Percentiles rank a stretch among this genome's conserved stretches.
Evolutionary conservation across 805 yeast species (phyloP).

Genomic region (Kregervanrija pseudodelftensis): DNA sequence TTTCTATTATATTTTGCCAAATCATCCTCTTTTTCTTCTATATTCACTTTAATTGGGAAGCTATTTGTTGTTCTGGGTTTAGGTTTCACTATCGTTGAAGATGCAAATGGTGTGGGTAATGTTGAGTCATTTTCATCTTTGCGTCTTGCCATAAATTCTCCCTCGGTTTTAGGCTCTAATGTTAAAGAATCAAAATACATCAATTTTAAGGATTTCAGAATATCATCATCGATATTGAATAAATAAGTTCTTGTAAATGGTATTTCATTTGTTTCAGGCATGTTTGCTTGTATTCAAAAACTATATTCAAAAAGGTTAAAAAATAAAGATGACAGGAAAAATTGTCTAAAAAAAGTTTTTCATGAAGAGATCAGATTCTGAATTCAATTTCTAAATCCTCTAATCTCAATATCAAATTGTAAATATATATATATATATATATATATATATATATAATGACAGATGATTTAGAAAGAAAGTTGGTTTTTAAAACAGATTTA

Average conservation of each 20-base stretch:
- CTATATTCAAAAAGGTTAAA: too few relatives aligned
- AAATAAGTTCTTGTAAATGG: conserved; percentile 37
- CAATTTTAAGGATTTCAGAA: conserved; percentile 42
- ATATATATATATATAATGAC: too few relatives aligned
- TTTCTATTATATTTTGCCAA: conserved; percentile 41
- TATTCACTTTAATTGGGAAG: neutral
- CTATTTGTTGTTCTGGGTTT: conserved; percentile 5
- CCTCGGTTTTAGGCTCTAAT: conserved; percentile 23
- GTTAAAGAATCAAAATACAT: conserved; percentile 49
- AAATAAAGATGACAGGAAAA: too few relatives aligned
- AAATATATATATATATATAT: too few relatives aligned
- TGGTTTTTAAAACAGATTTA: conserved; percentile 36
- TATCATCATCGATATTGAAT: conserved; percentile 34
- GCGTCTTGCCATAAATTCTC: conserved; percentile 14
- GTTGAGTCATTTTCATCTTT: conserved; percentile 7
- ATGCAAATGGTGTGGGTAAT: neutral
- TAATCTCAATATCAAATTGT: too few relatives aligned
- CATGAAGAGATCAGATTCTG: too few relatives aligned
- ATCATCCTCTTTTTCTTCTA: conserved; percentile 8
- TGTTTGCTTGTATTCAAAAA: neutral
- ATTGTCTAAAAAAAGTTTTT: too few relatives aligned
- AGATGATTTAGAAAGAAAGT: conserved; percentile 15
- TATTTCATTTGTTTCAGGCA: conserved; percentile 5
- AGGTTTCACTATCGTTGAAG: conserved; percentile 10
- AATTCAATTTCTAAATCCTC: too few relatives aligned